These are phyloP conservation scores for Colletotrichum lupini DNA, from an alignment of 2,329 filamentous ascomycete species.

Conservation along the genomic window DNA sequence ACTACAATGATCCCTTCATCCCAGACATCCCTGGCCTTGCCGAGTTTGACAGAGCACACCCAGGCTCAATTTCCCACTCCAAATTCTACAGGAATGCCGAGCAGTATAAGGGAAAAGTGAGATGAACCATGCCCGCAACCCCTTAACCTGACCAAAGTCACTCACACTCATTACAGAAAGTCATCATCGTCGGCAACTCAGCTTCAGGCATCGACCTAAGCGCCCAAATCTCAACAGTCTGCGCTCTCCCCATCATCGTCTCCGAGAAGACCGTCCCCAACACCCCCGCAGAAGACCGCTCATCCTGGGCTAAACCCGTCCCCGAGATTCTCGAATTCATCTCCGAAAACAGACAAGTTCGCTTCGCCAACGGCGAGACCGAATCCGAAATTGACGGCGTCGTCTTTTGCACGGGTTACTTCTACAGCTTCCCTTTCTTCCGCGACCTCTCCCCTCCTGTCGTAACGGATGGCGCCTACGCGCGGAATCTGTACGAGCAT, in stretches of 20 bases:
- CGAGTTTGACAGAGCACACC: slow-evolving; percentile 61
- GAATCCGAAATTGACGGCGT: slow-evolving; percentile 79
- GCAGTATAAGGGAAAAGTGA: slow-evolving; percentile 46
- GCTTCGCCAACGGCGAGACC: slow-evolving; percentile 73
- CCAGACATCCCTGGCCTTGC: slow-evolving; percentile 66
- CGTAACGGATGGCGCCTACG: slow-evolving; percentile 69
- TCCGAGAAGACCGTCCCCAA: slow-evolving; percentile 56
- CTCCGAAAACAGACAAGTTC: slow-evolving; percentile 56
- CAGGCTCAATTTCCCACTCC: slow-evolving; percentile 68
- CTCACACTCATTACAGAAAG: slow-evolving; percentile 62
- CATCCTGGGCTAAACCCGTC: slow-evolving; percentile 46
- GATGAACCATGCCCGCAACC: background rate
- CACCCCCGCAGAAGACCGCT: slow-evolving; percentile 39
- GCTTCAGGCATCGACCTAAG: slow-evolving; percentile 78
- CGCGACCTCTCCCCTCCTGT: slow-evolving; percentile 56
- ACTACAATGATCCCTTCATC: slow-evolving; percentile 70
- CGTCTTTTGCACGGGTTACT: slow-evolving; percentile 90
- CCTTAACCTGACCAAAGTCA: background rate
- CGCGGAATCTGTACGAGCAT: slow-evolving; percentile 73
- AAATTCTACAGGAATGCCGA: slow-evolving; percentile 71
- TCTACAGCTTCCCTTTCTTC: slow-evolving; percentile 85
- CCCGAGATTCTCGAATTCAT: slow-evolving; percentile 60
- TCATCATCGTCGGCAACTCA: slow-evolving; percentile 75
- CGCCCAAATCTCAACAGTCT: slow-evolving; percentile 68
- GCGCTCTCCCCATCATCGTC: slow-evolving; percentile 64